Percentiles rank a stretch among this genome's conserved stretches.
Conservation (phyloP, 2,329 filamentous ascomycete species). For the Rugonectria rugulosa region DNA sequence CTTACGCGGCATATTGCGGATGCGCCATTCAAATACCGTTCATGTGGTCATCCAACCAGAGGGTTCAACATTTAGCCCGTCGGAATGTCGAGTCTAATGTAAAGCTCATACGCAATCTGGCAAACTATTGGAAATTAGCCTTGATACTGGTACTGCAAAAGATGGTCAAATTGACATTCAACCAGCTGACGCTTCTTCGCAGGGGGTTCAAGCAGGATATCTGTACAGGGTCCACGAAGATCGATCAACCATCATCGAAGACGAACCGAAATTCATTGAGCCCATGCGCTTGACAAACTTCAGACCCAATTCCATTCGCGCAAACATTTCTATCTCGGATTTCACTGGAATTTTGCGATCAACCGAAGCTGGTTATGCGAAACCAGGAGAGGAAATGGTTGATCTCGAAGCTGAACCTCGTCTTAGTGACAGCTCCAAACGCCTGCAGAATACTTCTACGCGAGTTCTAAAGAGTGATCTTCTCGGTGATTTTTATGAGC, state of each 20-base stretch:
- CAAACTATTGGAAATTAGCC: constrained; percentile 14
- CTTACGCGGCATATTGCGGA: constrained; percentile 31
- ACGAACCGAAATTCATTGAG: constrained; percentile 14
- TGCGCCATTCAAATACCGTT: constrained; percentile 35
- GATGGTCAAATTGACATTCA: too few relatives aligned
- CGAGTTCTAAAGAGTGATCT: too few relatives aligned
- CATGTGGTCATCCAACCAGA: constrained; percentile 28
- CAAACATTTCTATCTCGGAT: constrained; percentile 17
- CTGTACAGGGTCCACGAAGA: constrained; percentile 12
- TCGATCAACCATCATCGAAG: neutral
- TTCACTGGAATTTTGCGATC: constrained; percentile 17
- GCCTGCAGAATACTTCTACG: too few relatives aligned
- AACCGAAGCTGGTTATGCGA: neutral
- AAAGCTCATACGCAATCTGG: constrained; percentile 20
- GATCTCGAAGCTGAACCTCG: too few relatives aligned
- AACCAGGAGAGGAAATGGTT: constrained; percentile 14
- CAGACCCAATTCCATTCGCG: neutral
- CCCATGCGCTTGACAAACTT: constrained; percentile 5
- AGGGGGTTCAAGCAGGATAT: constrained; percentile 19
- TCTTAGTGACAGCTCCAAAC: too few relatives aligned
- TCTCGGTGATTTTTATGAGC: too few relatives aligned
- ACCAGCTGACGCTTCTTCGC: neutral
- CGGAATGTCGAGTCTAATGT: constrained; percentile 28
- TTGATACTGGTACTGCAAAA: constrained; percentile 3
- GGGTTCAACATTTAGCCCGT: constrained; percentile 20